These are phyloP conservation scores for Blastobotrys peoriensis DNA, from an alignment of 805 yeast species.

Conservation along the genomic window DNA sequence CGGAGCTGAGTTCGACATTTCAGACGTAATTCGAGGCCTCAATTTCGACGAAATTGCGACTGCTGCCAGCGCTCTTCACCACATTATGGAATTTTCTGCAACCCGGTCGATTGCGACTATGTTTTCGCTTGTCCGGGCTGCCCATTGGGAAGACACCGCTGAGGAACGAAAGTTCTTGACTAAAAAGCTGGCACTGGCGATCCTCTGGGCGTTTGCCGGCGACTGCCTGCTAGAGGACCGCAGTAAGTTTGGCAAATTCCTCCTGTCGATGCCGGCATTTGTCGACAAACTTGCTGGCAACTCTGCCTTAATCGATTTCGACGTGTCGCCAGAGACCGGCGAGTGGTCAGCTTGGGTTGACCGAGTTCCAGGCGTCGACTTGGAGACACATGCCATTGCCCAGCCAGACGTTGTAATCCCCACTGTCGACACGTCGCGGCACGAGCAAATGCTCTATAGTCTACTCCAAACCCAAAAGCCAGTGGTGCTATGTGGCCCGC, in stretches of 20 bases:
- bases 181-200: constrained; percentile 27
- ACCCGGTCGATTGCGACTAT: constrained; percentile 37
- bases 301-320: constrained; percentile 35
- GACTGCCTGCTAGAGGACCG: constrained; percentile 41
- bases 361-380: constrained; percentile 36
- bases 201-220: constrained; percentile 64
- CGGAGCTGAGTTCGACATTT: constrained; percentile 9
- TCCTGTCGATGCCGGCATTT: constrained; percentile 24
- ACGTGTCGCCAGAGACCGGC: constrained; percentile 40
- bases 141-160: constrained; percentile 28
- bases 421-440: constrained; percentile 69
- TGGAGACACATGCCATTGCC: constrained; percentile 55
- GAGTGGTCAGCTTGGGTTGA: constrained; percentile 41
- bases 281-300: constrained; percentile 14
- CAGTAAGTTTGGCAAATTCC: constrained; percentile 30
- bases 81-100: constrained; percentile 46
- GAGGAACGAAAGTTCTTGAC: constrained; percentile 23
- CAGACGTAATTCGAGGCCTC: constrained; percentile 13
- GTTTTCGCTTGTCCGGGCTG: constrained; percentile 35
- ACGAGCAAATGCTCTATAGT: constrained; percentile 54
- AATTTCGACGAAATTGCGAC: constrained; percentile 19
- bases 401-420: constrained; percentile 65
- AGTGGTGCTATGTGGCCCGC: constrained; percentile 84
- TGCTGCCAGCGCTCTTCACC: constrained; percentile 32
- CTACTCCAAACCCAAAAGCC: constrained; percentile 53